Evolutionary conservation across 164 flowering plant species (phyloP).

Genomic region (Stephania cephalantha): DNA sequence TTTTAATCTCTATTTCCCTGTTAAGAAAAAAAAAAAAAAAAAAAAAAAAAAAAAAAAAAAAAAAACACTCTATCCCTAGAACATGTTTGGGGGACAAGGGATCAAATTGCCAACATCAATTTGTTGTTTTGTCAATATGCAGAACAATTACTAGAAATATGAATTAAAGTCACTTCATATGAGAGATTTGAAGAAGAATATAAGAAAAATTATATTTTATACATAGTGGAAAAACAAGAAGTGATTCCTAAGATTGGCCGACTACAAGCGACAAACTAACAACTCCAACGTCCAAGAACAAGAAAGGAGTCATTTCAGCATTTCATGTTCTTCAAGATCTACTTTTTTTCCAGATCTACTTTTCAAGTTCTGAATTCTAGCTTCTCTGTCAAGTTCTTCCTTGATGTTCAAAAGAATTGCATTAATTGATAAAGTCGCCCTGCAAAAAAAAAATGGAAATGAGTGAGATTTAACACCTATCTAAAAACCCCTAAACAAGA

Average conservation of each 20-base stretch:
- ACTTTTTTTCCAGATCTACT: not conserved
- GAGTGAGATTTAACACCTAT: not conserved
- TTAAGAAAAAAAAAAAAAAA: too few relatives aligned
- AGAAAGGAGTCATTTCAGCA: not conserved
- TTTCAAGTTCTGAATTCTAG: constrained; percentile 1
- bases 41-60: too few relatives aligned
- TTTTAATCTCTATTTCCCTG: too few relatives aligned
- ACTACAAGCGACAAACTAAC: not conserved
- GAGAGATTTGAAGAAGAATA: not conserved
- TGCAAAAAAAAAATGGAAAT: not conserved
- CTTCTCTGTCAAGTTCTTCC: not conserved
- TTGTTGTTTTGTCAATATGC: too few relatives aligned
- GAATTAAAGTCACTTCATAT: too few relatives aligned
- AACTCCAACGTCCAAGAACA: not conserved
- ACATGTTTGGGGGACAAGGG: too few relatives aligned
- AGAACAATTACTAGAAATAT: too few relatives aligned
- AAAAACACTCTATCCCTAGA: too few relatives aligned
- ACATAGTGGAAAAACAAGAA: not conserved
- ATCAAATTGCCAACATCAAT: too few relatives aligned
- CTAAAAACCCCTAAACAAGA: not conserved
- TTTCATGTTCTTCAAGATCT: not conserved
- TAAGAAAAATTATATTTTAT: not conserved
- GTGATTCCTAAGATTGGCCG: not conserved
- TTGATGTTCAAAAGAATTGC: not conserved
- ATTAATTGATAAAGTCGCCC: not conserved